Evolutionary conservation across 352 stramenopile species (phyloP), one percentile per base, ranked within the genome.

Genomic region (Phytophthora multivora): DNA sequence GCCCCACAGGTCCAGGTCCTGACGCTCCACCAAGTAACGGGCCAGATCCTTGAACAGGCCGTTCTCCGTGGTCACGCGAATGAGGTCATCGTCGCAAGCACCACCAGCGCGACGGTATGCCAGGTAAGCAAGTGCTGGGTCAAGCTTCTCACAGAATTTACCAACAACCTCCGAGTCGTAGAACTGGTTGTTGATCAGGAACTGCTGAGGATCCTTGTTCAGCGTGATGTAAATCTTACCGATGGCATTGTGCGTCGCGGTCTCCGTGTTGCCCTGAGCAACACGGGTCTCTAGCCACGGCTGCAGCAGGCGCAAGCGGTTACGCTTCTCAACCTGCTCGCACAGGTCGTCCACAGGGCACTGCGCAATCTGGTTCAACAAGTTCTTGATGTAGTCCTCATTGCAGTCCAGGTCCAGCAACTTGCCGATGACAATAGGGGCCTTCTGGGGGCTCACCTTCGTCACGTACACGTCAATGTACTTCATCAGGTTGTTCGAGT

Each of bases 191-290:
- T 99, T 99, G 38, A 91, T 93, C 75, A 99, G 85, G 80, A 99
- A 99, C 59, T 98, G 92, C 75, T 99, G 97, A 8, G 98, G 97
- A 61, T 99, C 98, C 70, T 97, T 96, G 86, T 99, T 99, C 58
- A 99, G 82, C 31, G 97, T 99, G 46, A 99, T 97, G 88, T 99
- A 99, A 79, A 99, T 99, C 91, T 99, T 99, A 77, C 98, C 98
- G 43, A 99, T 95, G 35, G 98, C 97, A 74, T 99, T 99, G 88
- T 99, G 98, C 13, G 97, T 99, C 31, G 97, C 97, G 23, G 96
- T 96, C 69, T 99, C 97, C 11, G 96, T 99, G 77, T 98, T 99
- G 58, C 98, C 98, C 76, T 99, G 98, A 13, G 97, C 94, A 55
- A 99, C 95, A 75, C 97, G 96, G 19, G 97, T 98, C 84, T 99